A percentile compares a stretch with the other conserved stretches of the same genome.
Conservation (phyloP, 2,329 filamentous ascomycete genomes). For the Xylariales sp. region DNA sequence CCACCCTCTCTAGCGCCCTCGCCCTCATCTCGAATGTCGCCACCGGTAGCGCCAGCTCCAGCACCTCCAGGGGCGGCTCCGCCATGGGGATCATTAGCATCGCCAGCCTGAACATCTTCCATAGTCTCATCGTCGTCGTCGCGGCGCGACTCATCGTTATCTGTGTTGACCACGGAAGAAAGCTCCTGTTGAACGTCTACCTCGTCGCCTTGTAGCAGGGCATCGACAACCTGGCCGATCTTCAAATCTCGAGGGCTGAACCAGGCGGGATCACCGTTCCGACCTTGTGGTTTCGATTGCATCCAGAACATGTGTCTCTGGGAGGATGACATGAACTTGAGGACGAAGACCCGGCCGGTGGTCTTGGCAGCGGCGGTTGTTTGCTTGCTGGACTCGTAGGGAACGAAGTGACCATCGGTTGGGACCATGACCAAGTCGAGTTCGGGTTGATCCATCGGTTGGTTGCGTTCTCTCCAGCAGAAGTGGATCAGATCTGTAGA, state of each 20-base stretch:
- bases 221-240: constrained; percentile 82
- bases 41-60: constrained; percentile 80
- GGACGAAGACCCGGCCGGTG: constrained; percentile 85
- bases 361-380: constrained; percentile 58
- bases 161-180: constrained; percentile 51
- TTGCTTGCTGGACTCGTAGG: constrained; percentile 62
- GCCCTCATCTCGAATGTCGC: constrained; percentile 87
- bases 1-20: constrained; percentile 85
- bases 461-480: constrained; percentile 85
- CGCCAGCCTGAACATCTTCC: constrained; percentile 69
- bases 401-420: constrained; percentile 78
- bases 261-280: constrained; percentile 64
- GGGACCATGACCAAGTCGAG: constrained; percentile 94
- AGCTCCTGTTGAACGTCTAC: constrained; percentile 74
- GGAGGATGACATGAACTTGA: constrained; percentile 91
- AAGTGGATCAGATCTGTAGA: constrained; percentile 82
- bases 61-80: constrained; percentile 72
- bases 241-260: constrained; percentile 83
- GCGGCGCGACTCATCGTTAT: constrained; percentile 37
- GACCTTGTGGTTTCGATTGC: constrained; percentile 79
- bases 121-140: constrained; percentile 70
- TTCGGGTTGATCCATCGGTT: constrained; percentile 66
- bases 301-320: constrained; percentile 94
- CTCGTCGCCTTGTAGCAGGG: constrained; percentile 81
- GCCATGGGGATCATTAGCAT: constrained; percentile 51